Base-by-base conservation (phyloP, 495 filamentous ascomycete genomes). In the Tricharina praecox region DNA sequence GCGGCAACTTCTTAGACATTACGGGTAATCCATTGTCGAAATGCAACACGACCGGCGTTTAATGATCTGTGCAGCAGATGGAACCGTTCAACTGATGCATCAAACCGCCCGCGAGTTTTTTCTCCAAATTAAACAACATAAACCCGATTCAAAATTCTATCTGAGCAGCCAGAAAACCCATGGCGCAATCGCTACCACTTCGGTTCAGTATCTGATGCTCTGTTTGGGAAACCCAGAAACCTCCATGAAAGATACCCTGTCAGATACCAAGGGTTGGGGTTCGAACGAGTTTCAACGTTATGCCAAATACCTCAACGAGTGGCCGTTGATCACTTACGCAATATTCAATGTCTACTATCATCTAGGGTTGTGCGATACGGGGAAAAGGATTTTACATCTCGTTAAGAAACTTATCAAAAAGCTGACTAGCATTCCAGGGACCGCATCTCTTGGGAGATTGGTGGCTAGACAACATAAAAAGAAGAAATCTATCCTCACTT, bases 1-100 rank as follows among this genome's bases (percentile, higher is more conserved):
- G 19, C 4, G 39, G 39, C 11, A 42, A 42, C 39, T 23, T 42
- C 10, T 42, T 42, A 16, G 39, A 42, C 20, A 42, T 25, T 16
- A 42, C 4, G 16, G 39, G 39, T 42, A 42, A 42, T 10, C 24
- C 8, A 7, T n/a, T 15, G 8, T 37, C 16, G 34, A 37, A 15
- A 37, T 7, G 5, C 8, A 37, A 32, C 28, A 5, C 7, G 8
- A 37, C 18, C 16, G 18, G 4, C 8, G 18, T 9, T 37, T 37
- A 37, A 37, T 37, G 8, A 18, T 18, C 18, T 37, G 8, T 37
- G 18, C 8, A 37, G 34, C 34, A 15, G 34, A 37, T 37, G 16
- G 16, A 37, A 37, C 34, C 16, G 34, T 37, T 37, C 9, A 37
- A 37, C 5, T 37, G 7, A 37, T 37, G 16, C 34, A 37, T 15